A percentile compares a stretch with the other conserved stretches of the same genome.
phyloP scores from a whole-genome alignment of 139 green algal species.

The Pedinophyceae sp. region DNA sequence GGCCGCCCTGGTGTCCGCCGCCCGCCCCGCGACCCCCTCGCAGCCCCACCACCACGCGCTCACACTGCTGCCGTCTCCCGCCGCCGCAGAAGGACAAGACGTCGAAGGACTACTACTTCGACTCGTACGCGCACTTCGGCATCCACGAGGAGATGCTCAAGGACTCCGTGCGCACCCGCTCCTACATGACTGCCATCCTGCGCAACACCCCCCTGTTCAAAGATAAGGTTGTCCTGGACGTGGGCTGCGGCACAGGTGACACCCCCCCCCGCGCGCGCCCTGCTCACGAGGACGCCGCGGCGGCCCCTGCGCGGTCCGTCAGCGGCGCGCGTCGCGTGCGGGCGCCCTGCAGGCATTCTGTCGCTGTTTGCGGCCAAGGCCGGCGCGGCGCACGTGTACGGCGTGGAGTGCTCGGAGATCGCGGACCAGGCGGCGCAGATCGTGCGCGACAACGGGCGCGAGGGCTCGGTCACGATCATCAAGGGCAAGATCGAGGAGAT shows the following conservation, averaged over 20 bases:
- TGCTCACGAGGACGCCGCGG: too few species aligned
- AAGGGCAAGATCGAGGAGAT: constrained; percentile 73
- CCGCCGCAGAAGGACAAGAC: too few species aligned
- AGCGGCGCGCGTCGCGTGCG: too few species aligned
- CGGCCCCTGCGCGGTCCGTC: too few species aligned
- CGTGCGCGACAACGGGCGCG: constrained; percentile 58
- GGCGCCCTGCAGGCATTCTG: too few species aligned
- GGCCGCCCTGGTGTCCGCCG: too few species aligned
- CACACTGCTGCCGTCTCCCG: too few species aligned
- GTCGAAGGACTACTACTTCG: constrained; percentile 72
- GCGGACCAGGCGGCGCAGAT: constrained; percentile 69
- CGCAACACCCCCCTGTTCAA: constrained; percentile 58
- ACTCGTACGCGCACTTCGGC: constrained; percentile 78
- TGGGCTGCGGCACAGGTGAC: constrained; percentile 33
- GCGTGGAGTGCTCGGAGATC: constrained; percentile 74
- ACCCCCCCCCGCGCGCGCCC: too few species aligned
- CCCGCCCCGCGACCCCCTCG: too few species aligned
- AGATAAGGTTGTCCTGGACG: constrained; percentile 46
- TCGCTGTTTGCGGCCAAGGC: constrained; percentile 43
- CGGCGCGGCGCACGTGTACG: constrained; percentile 78
- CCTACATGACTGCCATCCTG: constrained; percentile 71
- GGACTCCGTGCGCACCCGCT: constrained; percentile 63
- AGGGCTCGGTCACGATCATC: constrained; percentile 60
- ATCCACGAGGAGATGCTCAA: constrained; percentile 92
- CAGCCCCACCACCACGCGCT: too few species aligned